Evolutionary conservation across 306 rosid species (phyloP).

Genomic region (Trichosanthes truncata): DNA sequence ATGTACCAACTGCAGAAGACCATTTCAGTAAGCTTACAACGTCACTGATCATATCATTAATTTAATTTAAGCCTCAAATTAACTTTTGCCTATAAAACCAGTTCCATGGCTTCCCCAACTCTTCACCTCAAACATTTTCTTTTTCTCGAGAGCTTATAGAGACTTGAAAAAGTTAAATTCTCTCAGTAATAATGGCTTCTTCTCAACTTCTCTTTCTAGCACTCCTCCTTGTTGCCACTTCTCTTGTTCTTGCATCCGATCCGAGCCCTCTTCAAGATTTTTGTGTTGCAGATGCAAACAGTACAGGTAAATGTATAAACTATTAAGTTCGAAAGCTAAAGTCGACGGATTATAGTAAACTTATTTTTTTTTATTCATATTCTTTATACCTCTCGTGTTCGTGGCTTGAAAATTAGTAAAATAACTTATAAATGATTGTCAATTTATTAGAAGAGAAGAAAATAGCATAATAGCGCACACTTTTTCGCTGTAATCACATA

Average conservation of each 20-base stretch:
- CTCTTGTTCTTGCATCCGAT: slow-evolving; percentile 13
- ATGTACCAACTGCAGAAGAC: not conserved
- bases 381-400: too few relatives aligned
- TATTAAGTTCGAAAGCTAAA: too few relatives aligned
- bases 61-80: not conserved
- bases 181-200: slow-evolving; percentile 18
- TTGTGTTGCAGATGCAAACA: slow-evolving; percentile 25
- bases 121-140: not conserved
- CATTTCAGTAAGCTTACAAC: not conserved
- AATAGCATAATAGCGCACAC: too few relatives aligned
- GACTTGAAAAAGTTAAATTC: too few relatives aligned
- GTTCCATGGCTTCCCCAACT: not conserved
- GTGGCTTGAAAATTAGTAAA: too few relatives aligned
- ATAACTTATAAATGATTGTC: too few relatives aligned
- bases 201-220: not conserved
- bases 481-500: too few relatives aligned
- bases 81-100: not conserved
- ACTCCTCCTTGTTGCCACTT: not conserved
- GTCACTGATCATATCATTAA: not conserved
- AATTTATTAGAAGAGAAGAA: too few relatives aligned
- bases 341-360: too few relatives aligned
- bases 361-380: too few relatives aligned
- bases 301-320: slow-evolving; percentile 1
- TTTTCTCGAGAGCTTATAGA: too few relatives aligned
- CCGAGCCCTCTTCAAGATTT: slow-evolving; percentile 33